A percentile compares a stretch with the other conserved stretches of the same genome.
These are phyloP conservation scores for Ramaria rubella DNA, from an alignment of 768 basidiomycete species.

Conservation along the genomic window DNA sequence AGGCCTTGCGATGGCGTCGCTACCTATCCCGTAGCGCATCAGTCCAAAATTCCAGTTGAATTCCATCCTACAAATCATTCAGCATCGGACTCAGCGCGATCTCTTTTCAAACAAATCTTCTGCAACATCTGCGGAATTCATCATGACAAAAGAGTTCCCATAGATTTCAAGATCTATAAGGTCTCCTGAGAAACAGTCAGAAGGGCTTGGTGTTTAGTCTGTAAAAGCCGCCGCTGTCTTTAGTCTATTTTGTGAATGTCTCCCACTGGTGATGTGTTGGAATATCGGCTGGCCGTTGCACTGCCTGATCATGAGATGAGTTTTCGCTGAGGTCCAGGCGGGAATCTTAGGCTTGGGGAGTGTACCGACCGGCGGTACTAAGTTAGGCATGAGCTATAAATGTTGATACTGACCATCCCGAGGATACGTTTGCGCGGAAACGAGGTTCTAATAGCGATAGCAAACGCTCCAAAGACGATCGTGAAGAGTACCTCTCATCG, in stretches of 20 bases:
- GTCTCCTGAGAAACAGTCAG: conserved; percentile 30
- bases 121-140: conserved; percentile 37
- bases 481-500: too few relatives aligned
- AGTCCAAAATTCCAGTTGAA: conserved; percentile 42
- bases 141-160: conserved; percentile 39
- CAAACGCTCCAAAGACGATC: too few relatives aligned
- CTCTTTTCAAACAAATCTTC: conserved; percentile 42
- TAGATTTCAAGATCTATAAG: conserved; percentile 36
- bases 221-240: conserved; percentile 17
- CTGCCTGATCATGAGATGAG: too few relatives aligned
- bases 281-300: conserved; percentile 22
- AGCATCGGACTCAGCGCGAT: conserved; percentile 14
- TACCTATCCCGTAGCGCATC: conserved; percentile 32
- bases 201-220: neutral
- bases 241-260: conserved; percentile 18
- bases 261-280: conserved; percentile 20
- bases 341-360: too few relatives aligned
- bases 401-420: too few relatives aligned
- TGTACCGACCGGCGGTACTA: too few relatives aligned
- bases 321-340: too few relatives aligned
- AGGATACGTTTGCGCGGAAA: too few relatives aligned
- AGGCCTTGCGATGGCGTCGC: conserved; percentile 32
- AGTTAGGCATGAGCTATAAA: too few relatives aligned
- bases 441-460: too few relatives aligned
- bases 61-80: conserved; percentile 31